These are phyloP conservation scores for Cryptococcus jaspeensis DNA, from an alignment of 1,284 basidiomycete species.

Conservation along the genomic window DNA sequence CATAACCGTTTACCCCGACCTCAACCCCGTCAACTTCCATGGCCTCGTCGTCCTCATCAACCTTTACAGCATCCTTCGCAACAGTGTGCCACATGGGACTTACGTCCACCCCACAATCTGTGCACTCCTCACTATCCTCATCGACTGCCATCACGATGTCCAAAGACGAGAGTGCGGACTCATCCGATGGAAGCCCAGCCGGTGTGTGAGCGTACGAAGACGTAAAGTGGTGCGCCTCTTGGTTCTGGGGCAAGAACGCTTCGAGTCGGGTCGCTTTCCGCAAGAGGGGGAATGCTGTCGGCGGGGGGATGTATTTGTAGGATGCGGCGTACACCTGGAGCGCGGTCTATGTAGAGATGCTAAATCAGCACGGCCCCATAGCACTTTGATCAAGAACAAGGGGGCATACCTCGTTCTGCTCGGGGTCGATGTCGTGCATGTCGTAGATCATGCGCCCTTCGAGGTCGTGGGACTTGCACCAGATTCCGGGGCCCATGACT, in stretches of 20 bases:
- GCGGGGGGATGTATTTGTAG: constrained; percentile 71
- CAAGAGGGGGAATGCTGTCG: constrained; percentile 73
- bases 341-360: constrained; percentile 61
- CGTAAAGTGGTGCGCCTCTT: too few relatives aligned
- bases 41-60: constrained; percentile 1
- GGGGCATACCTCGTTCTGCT: constrained; percentile 53
- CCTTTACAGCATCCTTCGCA: not conserved
- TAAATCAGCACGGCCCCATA: constrained; percentile 2
- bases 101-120: constrained; percentile 36
- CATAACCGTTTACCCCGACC: not conserved
- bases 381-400: not conserved
- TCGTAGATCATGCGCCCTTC: constrained; percentile 70
- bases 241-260: constrained; percentile 48
- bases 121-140: constrained; percentile 17
- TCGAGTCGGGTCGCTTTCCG: constrained; percentile 83
- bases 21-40: constrained; percentile 23
- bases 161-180: not conserved
- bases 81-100: constrained; percentile 43
- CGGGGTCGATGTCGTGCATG: constrained; percentile 74
- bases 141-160: not conserved
- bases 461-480: constrained; percentile 71
- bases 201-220: too few relatives aligned
- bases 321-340: constrained; percentile 77
- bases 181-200: not conserved
- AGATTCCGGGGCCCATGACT: constrained; percentile 74